Conservation (phyloP, 495 filamentous ascomycete genomes). For the Daldinia decipiens region DNA sequence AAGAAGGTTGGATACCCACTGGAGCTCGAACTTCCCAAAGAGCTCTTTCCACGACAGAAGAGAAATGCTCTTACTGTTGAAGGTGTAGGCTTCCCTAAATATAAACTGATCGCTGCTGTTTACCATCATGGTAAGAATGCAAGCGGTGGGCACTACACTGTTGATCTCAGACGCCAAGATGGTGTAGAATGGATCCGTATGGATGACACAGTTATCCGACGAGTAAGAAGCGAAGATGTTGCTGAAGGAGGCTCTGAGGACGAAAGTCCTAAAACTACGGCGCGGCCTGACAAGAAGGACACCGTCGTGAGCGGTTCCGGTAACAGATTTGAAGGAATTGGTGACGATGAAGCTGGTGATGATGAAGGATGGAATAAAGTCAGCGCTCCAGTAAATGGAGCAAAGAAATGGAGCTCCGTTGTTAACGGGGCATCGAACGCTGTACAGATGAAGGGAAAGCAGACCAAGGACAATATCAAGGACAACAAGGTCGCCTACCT, state of each 20-base stretch:
- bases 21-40: conserved; percentile 91
- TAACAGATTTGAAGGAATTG: conserved; percentile 77
- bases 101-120: conserved; percentile 88
- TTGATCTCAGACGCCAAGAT: conserved; percentile 93
- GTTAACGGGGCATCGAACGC: conserved; percentile 64
- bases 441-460: conserved; percentile 61
- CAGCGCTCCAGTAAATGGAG: conserved; percentile 65
- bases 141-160: conserved; percentile 94
- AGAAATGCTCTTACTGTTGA: conserved; percentile 71
- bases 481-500: conserved; percentile 98
- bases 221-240: conserved; percentile 88
- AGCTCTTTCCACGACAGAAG: conserved; percentile 83
- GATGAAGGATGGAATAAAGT: conserved; percentile 90
- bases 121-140: conserved; percentile 98
- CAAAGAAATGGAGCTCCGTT: conserved; percentile 73
- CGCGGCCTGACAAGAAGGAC: conserved; percentile 57
- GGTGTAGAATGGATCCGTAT: conserved; percentile 93
- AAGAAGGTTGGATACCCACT: conserved; percentile 96
- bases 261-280: conserved; percentile 71
- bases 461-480: conserved; percentile 76
- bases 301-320: conserved; percentile 45
- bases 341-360: conserved; percentile 72
- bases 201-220: conserved; percentile 90
- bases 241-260: conserved; percentile 86
- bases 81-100: conserved; percentile 73